These are phyloP conservation scores for Cladosporium sp. DNA, from an alignment of 2,329 filamentous ascomycete species.

Conservation along the genomic window DNA sequence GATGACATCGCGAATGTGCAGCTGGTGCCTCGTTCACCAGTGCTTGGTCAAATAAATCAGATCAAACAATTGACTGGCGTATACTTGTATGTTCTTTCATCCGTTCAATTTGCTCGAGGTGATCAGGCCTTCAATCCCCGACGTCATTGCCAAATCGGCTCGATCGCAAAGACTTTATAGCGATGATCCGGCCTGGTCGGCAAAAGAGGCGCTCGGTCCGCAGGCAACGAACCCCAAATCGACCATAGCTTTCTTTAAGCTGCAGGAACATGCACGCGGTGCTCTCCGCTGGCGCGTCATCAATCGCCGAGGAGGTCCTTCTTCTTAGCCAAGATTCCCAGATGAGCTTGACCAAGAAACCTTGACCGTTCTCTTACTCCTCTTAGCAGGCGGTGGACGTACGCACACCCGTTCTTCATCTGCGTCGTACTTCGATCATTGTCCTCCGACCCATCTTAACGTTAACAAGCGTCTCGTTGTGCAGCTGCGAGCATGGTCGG, in stretches of 20 bases:
- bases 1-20: neutral
- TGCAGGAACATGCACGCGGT: conserved; percentile 4
- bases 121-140: neutral
- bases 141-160: neutral
- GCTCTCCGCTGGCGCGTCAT: conserved; percentile 17
- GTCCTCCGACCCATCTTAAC: neutral
- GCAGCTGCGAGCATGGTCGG: conserved; percentile 32
- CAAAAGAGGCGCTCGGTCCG: neutral
- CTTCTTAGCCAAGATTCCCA: conserved; percentile 12
- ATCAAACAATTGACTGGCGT: no score
- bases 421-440: neutral
- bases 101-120: neutral
- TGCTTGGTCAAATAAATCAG: no score
- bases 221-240: conserved; percentile 1
- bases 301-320: neutral
- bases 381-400: neutral
- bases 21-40: neutral
- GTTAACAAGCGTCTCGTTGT: neutral
- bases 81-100: neutral
- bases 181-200: neutral
- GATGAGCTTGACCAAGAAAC: conserved; percentile 10
- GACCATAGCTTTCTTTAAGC: conserved; percentile 6
- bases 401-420: neutral
- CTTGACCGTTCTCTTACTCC: conserved; percentile 8
- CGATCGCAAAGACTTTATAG: neutral